These are phyloP conservation scores for Thelephora ganbajun DNA, from an alignment of 768 basidiomycete genomes.

Conservation along the genomic window DNA sequence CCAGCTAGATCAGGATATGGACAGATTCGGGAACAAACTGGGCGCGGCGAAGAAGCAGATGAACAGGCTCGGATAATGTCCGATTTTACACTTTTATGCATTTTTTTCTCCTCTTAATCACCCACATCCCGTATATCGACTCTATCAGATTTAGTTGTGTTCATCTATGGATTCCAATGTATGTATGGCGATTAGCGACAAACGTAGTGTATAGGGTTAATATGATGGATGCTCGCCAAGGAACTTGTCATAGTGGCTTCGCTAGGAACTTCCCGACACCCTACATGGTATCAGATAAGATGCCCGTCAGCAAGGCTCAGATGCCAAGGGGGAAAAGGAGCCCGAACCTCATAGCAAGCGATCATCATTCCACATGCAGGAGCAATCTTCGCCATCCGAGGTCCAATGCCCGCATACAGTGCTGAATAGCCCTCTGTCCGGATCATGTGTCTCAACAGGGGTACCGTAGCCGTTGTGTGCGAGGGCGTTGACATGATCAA, in stretches of 20 bases:
- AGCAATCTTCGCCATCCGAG: conserved; percentile 88
- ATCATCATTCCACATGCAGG: conserved; percentile 99
- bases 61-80: conserved; percentile 51
- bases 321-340: not conserved
- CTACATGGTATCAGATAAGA: conserved; percentile 17
- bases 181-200: too few species aligned
- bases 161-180: too few species aligned
- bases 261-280: conserved; percentile 43
- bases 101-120: conserved; percentile 6
- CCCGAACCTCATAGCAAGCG: conserved; percentile 76
- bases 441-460: conserved; percentile 54
- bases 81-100: conserved; percentile 5
- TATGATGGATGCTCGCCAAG: too few species aligned
- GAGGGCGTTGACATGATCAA: conserved; percentile 45
- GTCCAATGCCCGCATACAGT: conserved; percentile 73
- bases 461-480: conserved; percentile 36
- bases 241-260: conserved; percentile 15
- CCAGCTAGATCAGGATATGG: conserved; percentile 61
- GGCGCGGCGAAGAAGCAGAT: conserved; percentile 69
- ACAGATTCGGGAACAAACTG: conserved; percentile 65
- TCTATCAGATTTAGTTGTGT: too few species aligned
- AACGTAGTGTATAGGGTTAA: conserved; percentile 6
- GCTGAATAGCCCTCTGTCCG: conserved; percentile 67
- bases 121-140: conserved; percentile 4
- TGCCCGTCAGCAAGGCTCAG: conserved; percentile 6